Evolutionary conservation across 768 basidiomycete species (phyloP), one percentile per base, ranked within the genome.

Genomic region (Termitomyces sp.): DNA sequence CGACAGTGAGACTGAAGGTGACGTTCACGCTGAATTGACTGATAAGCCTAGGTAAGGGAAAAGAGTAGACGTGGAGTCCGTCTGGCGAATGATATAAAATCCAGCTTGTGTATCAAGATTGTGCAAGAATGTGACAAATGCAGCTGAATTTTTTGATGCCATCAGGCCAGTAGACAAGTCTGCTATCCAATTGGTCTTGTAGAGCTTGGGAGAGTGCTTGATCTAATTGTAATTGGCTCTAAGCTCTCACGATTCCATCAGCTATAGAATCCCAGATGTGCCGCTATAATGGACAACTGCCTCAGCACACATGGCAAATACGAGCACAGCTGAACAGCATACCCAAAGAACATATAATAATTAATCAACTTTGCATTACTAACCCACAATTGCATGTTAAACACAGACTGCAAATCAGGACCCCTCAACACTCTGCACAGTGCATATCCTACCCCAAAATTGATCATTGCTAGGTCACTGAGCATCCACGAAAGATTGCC

Each of bases 291-390:
- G n/a, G 9, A 13, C 28, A 22, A 36, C 50, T 13, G 36, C 53
- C 22, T 35, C 28, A 48, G 56, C 40, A 40, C 13, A 1, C 36
- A 15, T 3, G 28, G 4, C 28, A 40, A 49, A 33, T n/a, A 12
- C 1, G 53, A 0, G 35, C 35, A 44, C 13, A 54, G 16, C 55
- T 2, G 45, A 59, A n/a, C 3, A 50, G 28, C 75, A 62, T 69
- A 89, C 89, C 89, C 91, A 66, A 86, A 92, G 57, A 92, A 65
- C 93, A 94, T 94, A 73, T 94, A 94, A 63, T 90, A 91, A 67
- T 84, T 92, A 61, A 93, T 85, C 49, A 94, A 67, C 68, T 93
- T 94, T 2, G 85, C 89, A 72, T 93, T 94, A 53, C 83, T 81
- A 9, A 91, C 91, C 88, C 89, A 92, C 49, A 91, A 78, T 55